Percentiles rank a stretch among this genome's conserved stretches.
Conservation (phyloP, 179 eudicot genomes). For the Camellia oleifera region DNA sequence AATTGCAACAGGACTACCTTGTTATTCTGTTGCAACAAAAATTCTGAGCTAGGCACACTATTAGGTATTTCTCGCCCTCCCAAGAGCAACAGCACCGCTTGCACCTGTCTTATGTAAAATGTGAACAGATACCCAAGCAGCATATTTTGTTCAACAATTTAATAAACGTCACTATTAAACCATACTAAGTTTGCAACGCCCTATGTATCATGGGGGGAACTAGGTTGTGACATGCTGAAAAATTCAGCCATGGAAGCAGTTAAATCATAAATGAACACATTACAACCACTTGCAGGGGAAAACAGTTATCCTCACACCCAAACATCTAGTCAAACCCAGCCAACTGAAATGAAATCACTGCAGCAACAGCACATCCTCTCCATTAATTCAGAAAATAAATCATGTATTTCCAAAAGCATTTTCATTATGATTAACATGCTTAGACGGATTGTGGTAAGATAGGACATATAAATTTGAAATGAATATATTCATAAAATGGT, state of each 20-base stretch:
- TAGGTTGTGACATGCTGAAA: background rate
- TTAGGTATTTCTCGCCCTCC: slow-evolving; percentile 45
- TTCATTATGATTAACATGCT: background rate
- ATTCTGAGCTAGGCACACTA: slow-evolving; percentile 19
- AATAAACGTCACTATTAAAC: background rate
- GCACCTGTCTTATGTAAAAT: slow-evolving; percentile 33
- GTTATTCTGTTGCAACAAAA: slow-evolving; percentile 8
- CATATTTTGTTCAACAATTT: background rate
- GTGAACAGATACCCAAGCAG: slow-evolving; percentile 1
- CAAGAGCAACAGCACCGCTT: slow-evolving; percentile 48
- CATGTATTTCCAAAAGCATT: background rate
- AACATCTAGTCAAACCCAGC: background rate
- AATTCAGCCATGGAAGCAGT: background rate
- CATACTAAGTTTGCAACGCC: background rate
- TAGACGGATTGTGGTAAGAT: too few species aligned
- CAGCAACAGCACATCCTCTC: background rate
- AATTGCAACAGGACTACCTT: slow-evolving; percentile 8
- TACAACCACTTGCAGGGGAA: background rate
- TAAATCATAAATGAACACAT: background rate
- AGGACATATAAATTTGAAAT: too few species aligned
- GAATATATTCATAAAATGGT: too few species aligned
- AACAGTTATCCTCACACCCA: background rate
- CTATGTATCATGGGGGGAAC: background rate
- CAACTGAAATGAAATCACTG: background rate
- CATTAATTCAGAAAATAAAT: background rate